Conservation (phyloP, 176 grass and related monocot species). For the Eremochloa ophiuroides region DNA sequence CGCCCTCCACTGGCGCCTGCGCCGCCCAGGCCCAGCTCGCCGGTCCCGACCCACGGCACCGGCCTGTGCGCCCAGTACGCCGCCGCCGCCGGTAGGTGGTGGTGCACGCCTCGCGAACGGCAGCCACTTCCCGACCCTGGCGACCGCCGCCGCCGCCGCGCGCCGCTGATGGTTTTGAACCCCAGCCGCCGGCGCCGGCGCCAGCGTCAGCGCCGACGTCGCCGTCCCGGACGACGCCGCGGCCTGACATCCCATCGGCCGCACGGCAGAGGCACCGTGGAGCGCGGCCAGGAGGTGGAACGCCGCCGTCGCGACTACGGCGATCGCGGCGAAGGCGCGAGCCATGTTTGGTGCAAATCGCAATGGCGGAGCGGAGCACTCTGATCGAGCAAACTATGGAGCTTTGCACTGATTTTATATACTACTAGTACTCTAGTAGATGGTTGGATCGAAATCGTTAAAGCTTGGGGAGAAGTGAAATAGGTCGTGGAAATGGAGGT, state of each 20-base stretch:
- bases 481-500: background rate
- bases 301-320: background rate
- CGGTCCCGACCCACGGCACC: background rate
- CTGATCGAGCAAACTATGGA: background rate
- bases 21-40: background rate
- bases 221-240: background rate
- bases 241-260: background rate
- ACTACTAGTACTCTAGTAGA: no score
- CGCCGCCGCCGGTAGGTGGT: background rate
- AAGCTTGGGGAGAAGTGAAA: background rate
- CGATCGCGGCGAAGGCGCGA: background rate
- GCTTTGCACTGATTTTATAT: background rate
- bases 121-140: constrained; percentile 41
- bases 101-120: constrained; percentile 23
- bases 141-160: background rate
- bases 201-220: background rate
- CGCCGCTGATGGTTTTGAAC: background rate
- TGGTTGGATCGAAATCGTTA: background rate
- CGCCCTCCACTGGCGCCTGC: background rate
- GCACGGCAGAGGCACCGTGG: background rate
- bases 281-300: constrained; percentile 10
- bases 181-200: background rate
- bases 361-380: background rate
- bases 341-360: background rate
- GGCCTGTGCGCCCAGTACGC: background rate